Evolutionary conservation across 2,329 filamentous ascomycete genomes (phyloP), one percentile per base, ranked within the genome.

Genomic region (Alternaria tenuissima): DNA sequence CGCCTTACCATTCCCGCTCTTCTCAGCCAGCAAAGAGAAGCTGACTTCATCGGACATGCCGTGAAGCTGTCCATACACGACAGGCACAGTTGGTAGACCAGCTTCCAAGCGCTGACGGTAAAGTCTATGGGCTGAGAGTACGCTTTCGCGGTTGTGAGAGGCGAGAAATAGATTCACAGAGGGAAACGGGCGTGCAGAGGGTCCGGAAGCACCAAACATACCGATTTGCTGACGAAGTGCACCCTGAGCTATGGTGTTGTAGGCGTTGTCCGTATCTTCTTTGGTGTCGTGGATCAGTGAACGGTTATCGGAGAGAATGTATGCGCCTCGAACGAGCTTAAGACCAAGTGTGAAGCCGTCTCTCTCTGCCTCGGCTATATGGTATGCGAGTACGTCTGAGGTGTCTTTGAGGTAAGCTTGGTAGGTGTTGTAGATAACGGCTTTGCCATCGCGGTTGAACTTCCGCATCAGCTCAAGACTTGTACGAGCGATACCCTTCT

Each of bases 1-100:
- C 7, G 72, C 66, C 49, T 83, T 80, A 2, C 66, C 66, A 36
- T 64, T 62, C 4, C 56, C 64, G 9, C 60, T 62, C 36, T 61
- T 66, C 58, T 75, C 64, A 7, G 64, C 64, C 39, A 76, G 57
- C 16, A 78, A 56, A 26, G 74, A 81, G 61, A 85, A 85, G 63
- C 91, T 93, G 48, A 97, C 88, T 75, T 97, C 94, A 70, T 97
- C 94, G 1, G 94, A 94, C 94, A 98, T 98, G 34, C 94, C 94
- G 81, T 95, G 91, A 1, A 97, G 86, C 80, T 97, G 94, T 2
- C 90, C 91, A 76, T 91, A 93, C 3, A 79, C 78, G n/a, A 87
- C 78, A 1, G 83, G 80, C 1, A 86, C 82, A 4, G 81, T 81
- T 3, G 78, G 73, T 32, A 85, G 72, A 11, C 81, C 81, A 16